A percentile compares a stretch with the other conserved stretches of the same genome.
These are phyloP conservation scores for Postia placenta DNA, from an alignment of 768 basidiomycete species.

Conservation along the genomic window DNA sequence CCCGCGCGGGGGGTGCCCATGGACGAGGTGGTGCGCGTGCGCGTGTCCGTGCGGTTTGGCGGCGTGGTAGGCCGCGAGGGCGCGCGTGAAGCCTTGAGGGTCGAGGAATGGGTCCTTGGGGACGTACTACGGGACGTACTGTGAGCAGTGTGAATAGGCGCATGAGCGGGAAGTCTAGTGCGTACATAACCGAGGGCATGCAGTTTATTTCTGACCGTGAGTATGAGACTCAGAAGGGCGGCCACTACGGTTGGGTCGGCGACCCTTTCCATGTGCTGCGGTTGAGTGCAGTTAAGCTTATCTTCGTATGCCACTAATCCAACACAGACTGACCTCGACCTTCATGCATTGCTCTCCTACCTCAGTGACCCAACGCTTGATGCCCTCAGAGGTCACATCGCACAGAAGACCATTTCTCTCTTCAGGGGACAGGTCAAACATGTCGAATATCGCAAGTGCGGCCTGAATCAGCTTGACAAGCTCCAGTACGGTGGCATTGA, in stretches of 20 bases:
- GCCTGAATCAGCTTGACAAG: slow-evolving; percentile 72
- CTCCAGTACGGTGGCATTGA: slow-evolving; percentile 65
- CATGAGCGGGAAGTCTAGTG: no score
- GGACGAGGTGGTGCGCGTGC: slow-evolving; percentile 10
- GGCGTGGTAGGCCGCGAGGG: slow-evolving; percentile 32
- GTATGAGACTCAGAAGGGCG: slow-evolving; percentile 62
- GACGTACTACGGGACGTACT: slow-evolving; percentile 24
- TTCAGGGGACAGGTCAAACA: slow-evolving; percentile 38
- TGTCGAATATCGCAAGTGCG: slow-evolving; percentile 64
- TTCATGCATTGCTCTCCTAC: slow-evolving; percentile 58
- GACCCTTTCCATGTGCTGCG: slow-evolving; percentile 62
- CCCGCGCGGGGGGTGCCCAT: slow-evolving; percentile 11
- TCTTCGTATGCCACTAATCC: no score
- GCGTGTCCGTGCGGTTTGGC: slow-evolving; percentile 18
- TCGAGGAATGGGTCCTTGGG: slow-evolving; percentile 80
- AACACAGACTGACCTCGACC: slow-evolving; percentile 48
- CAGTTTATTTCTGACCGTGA: slow-evolving; percentile 65
- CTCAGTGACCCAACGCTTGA: slow-evolving; percentile 60
- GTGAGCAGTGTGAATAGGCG: no score
- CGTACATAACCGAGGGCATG: slow-evolving; percentile 41
- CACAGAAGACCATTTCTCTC: slow-evolving; percentile 65
- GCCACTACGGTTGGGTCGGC: slow-evolving; percentile 70
- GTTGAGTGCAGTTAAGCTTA: background rate
- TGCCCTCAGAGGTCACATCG: slow-evolving; percentile 67
- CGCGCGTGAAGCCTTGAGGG: slow-evolving; percentile 49